phyloP scores from a whole-genome alignment of 176 grass and related monocot genomes.

The Stipa capillata region DNA sequence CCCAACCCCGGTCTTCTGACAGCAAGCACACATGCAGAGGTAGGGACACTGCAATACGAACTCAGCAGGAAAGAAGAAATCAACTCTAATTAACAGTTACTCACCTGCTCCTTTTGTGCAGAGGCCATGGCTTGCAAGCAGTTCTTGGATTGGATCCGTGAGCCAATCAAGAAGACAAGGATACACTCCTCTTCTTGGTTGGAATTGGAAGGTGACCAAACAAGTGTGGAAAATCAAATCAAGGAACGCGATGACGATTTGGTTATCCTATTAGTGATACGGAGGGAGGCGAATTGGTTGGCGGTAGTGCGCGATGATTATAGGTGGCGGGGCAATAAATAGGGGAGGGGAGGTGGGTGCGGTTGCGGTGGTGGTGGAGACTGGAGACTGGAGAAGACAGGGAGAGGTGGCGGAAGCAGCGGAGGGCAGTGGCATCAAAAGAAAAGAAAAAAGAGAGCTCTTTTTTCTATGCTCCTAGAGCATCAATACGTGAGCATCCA shows the following conservation, averaged over 20 bases:
- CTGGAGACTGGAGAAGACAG: background rate
- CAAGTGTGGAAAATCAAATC: background rate
- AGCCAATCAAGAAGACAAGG: background rate
- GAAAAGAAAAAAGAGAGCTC: background rate
- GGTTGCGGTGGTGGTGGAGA: background rate
- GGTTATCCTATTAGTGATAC: background rate
- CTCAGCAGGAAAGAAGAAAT: background rate
- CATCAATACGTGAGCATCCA: too few species aligned
- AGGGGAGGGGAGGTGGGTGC: background rate
- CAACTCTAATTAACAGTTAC: background rate
- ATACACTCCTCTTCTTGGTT: background rate
- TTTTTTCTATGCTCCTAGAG: too few species aligned
- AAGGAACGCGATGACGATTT: background rate
- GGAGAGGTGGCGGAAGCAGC: background rate
- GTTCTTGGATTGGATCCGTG: background rate
- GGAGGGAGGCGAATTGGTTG: background rate
- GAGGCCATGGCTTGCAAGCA: background rate
- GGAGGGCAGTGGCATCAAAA: background rate
- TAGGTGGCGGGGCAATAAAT: conserved; percentile 11
- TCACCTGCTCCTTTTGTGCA: background rate
- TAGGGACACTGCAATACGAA: background rate
- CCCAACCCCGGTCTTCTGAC: background rate
- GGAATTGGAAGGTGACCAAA: background rate
- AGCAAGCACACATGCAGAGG: background rate
- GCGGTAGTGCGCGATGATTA: background rate